Evolutionary conservation across 768 basidiomycete species (phyloP), one percentile per base, ranked within the genome.

Genomic region (Mycena galericulata): DNA sequence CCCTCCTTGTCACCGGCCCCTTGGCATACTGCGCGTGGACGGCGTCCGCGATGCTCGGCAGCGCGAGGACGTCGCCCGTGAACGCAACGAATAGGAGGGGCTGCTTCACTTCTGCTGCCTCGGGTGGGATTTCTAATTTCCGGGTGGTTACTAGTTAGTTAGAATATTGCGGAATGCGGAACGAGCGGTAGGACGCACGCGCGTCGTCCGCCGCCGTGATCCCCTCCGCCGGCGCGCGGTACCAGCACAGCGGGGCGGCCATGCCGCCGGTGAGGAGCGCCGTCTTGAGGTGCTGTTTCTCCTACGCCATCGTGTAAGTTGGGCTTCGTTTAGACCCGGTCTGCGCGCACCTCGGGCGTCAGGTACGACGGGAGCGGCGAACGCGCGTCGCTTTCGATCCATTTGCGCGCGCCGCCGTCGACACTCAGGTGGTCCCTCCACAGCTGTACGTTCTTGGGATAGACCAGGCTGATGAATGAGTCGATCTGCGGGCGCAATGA

Each of bases 341-440:
- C n/a, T n/a, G n/a, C 6, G 24, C 22, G 50, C 17, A 78, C 84
- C 76, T 81, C 79, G n/a, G 68, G 57, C 7, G 76, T 68, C 43
- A 81, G 68, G 68, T 80, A 85, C 24, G 74, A 29, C 3, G 78
- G 76, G 15, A 75, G 65, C 4, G 72, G 64, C 0, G 77, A 75
- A 45, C 59, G 77, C 36, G 70, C 77, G 57, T 79, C 76, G 12
- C 71, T 64, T 60, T 77, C 72, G 11, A 85, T 58, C 79, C 81
- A 83, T 26, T 75, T 74, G 57, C 75, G 77, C 9, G 81, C 61
- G n/a, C 77, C 80, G 12, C 84, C 85, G 3, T 75, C 67, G 1
- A 81, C 82, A 4, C 78, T 77, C 27, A 85, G 57, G 50, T 82
- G 69, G 2, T 77, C 78, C 20, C 72, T 75, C 81, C 81, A 81